Conservation (phyloP, 345 rosid species). For the Lepidium africanum region DNA sequence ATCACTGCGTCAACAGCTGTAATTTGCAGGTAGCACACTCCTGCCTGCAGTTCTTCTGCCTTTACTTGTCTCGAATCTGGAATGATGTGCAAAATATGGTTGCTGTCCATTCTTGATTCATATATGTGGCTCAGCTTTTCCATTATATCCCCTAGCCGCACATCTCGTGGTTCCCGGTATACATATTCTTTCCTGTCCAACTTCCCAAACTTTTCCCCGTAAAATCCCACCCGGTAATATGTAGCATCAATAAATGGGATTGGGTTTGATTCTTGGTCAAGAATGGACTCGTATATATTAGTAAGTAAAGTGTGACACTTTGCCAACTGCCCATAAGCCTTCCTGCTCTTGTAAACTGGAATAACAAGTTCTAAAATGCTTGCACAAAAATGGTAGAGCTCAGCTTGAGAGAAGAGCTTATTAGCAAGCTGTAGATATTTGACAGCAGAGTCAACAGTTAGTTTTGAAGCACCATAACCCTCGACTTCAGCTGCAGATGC, state of each 20-base stretch:
- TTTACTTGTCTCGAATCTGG: conserved; percentile 96
- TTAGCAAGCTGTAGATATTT: conserved; percentile 94
- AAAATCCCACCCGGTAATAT: conserved; percentile 96
- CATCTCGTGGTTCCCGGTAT: conserved; percentile 96
- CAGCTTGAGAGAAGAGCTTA: conserved; percentile 95
- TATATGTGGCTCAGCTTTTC: conserved; percentile 96
- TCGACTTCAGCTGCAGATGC: conserved; percentile 99
- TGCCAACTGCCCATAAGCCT: conserved; percentile 94
- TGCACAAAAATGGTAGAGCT: conserved; percentile 95
- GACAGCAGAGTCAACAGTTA: conserved; percentile 97
- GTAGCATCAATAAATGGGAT: conserved; percentile 97
- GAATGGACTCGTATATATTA: conserved; percentile 78
- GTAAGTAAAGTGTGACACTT: conserved; percentile 91
- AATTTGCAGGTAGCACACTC: conserved; percentile 89
- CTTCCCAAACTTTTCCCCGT: conserved; percentile 88
- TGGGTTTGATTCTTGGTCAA: conserved; percentile 94
- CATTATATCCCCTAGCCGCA: conserved; percentile 97
- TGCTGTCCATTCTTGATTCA: conserved; percentile 88
- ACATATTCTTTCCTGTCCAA: conserved; percentile 79
- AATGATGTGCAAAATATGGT: conserved; percentile 77
- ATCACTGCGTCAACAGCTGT: conserved; percentile 97
- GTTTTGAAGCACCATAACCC: conserved; percentile 99
- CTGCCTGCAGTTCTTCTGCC: conserved; percentile 94
- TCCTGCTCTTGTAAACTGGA: conserved; percentile 95
- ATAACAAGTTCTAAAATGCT: conserved; percentile 94